Conservation (phyloP, 2,329 filamentous ascomycete species). For the Phoma sp. region DNA sequence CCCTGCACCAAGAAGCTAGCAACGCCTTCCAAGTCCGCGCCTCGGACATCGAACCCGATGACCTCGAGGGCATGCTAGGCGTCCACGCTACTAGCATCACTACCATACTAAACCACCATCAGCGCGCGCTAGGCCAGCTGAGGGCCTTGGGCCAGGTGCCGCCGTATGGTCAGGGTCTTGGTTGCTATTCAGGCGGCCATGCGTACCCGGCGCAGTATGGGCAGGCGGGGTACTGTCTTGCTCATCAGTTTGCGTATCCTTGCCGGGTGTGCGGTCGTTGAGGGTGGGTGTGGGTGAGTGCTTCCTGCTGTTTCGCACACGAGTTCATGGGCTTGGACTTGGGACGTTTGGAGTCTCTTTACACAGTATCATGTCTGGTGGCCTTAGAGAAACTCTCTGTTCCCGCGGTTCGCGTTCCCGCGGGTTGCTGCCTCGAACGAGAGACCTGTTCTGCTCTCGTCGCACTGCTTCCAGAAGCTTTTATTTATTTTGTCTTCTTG, state of each 20-base stretch:
- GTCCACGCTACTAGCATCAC: slow-evolving; percentile 17
- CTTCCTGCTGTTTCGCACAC: no score
- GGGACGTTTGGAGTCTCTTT: no score
- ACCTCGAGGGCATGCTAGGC: slow-evolving; percentile 29
- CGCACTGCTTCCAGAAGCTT: no score
- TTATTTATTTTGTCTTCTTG: no score
- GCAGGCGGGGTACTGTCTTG: slow-evolving; percentile 15
- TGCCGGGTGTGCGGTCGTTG: slow-evolving; percentile 21
- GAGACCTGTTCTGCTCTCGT: no score
- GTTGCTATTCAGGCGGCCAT: neutral
- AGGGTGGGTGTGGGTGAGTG: neutral
- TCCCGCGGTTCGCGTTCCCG: no score
- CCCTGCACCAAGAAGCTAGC: slow-evolving; percentile 25
- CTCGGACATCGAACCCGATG: slow-evolving; percentile 22
- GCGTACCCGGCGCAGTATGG: slow-evolving; percentile 18
- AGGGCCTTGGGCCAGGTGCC: neutral
- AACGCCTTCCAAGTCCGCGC: slow-evolving; percentile 26
- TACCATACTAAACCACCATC: slow-evolving; percentile 25
- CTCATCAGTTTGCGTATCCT: slow-evolving; percentile 20
- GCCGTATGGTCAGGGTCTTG: neutral
- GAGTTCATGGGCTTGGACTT: no score
- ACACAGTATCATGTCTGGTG: no score
- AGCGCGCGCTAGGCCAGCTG: slow-evolving; percentile 19
- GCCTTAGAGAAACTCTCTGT: no score
- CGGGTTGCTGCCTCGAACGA: no score